Conservation (phyloP, 2,329 filamentous ascomycete genomes). For the Akanthomyces uredinophilus region DNA sequence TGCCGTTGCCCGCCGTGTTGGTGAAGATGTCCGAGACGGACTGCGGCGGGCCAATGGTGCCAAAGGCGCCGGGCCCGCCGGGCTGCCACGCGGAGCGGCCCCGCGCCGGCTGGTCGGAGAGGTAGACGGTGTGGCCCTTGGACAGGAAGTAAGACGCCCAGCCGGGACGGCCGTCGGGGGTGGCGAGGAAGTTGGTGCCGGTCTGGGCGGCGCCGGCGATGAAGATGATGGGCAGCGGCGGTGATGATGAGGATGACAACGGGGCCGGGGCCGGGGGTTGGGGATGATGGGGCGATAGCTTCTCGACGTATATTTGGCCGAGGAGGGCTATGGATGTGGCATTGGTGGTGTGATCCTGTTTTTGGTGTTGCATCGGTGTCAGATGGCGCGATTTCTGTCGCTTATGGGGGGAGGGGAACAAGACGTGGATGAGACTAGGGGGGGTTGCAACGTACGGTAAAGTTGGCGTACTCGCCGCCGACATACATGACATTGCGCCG, state of each 20-base stretch:
- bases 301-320: conserved; percentile 29
- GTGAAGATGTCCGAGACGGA: conserved; percentile 26
- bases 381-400: background rate
- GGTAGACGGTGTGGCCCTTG: conserved; percentile 36
- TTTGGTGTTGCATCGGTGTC: background rate
- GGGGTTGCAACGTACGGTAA: conserved; percentile 15
- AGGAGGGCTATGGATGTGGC: conserved; percentile 19
- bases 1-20: conserved; percentile 20
- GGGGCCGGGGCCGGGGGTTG: too few species aligned
- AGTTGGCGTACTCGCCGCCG: conserved; percentile 23
- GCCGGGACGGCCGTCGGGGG: conserved; percentile 36
- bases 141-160: conserved; percentile 37
- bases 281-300: conserved; percentile 22
- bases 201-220: conserved; percentile 28
- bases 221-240: conserved; percentile 26
- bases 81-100: conserved; percentile 28
- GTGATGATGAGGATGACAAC: conserved; percentile 13
- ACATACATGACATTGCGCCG: conserved; percentile 26
- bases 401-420: background rate
- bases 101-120: conserved; percentile 33
- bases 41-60: conserved; percentile 22
- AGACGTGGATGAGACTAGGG: background rate
- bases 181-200: conserved; percentile 32
- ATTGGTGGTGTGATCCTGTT: conserved; percentile 16
- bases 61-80: conserved; percentile 16